Base-by-base conservation (phyloP, 1,284 basidiomycete genomes). In the Stereum hirsutum region DNA sequence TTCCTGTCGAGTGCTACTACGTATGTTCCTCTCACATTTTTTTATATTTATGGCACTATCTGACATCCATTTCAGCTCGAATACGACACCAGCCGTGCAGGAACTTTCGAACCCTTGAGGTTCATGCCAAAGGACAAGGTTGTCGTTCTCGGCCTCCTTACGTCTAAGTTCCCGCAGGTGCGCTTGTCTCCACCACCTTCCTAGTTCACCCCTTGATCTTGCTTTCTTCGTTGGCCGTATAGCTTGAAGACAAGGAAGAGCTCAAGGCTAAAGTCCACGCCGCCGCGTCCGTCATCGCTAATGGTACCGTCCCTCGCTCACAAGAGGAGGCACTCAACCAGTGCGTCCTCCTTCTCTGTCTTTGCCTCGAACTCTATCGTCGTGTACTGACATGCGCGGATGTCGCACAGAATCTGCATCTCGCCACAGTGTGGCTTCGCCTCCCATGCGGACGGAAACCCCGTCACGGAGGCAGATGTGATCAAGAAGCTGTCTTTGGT, bases 391-490 rank as follows among this genome's bases (percentile, higher is more conserved):
- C 6, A 37, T 37, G n/a, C 15, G 35, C 14, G 35, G 15, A 7
- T 12, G 27, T 8, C 8, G 12, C 14, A 12, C 48, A 81, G 78
- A 52, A 65, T 88, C 20, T 74, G 72, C 44, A 75, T 88, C 54
- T 80, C 78, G 45, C 75, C 82, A 1, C 85, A 88, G 58, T 88
- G 85, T 50, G 86, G 84, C 2, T 88, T 87, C 54, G 78, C 81
- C 17, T 78, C 74, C 1, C 77, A 80, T 28, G 74, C 76, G 54
- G 73, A 82, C 47, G 81, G 81, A 0, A 83, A 82, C 54, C 66
- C 66, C 10, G 60, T 82, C 38, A 72, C 71, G 7, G 69, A 75
- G 54, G 66, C 75, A 50, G 75, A 78, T 36, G 51, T 59, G 56
- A 66, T 61, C 46, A 63, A 61, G 47, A 83, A 83, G 58, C 58